Evolutionary conservation across 192 early-diverging fungal genomes (phyloP), one percentile per base, ranked within the genome.

Genomic region (Linnemannia zychae): DNA sequence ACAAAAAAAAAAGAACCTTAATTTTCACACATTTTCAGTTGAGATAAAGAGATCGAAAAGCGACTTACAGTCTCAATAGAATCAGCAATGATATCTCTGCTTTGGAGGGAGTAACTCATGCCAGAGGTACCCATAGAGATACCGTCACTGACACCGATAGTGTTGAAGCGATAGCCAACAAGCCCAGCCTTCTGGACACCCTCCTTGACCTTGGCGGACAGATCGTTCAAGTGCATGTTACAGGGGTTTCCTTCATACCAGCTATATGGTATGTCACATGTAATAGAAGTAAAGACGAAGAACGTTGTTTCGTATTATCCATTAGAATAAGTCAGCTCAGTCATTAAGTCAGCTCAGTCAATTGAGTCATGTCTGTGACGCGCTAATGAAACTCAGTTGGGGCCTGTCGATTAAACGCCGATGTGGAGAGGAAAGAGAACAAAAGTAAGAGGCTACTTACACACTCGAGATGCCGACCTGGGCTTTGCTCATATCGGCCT

Each of bases 211-310:
- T 94, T 90, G 24, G 66, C 91, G 12, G 98, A 91, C 20, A 99
- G 91, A 80, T 98, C 96, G 70, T 95, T 87, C 48, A 99, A 91
- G 76, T 99, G 99, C 99, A 99, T 99, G 89, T 99, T 99, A 91
- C 99, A 99, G 15, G 99, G 97, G 89, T 99, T 99, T 75, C 99
- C 99, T 86, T 99, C 99, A 84, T 97, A 99, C 97, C 98, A 97
- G 20, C 94, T 94, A 76, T 37, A 31, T 44, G 40, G 3, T 38
- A 50, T 63, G 24, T 63, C 57, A 31, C 57, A 63, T 31, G 57
- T 24, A n/a, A 57, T 18, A 67, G 38, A 11, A 49, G 37, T 74
- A 77, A 72, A 50, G 7, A 49, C n/a, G n/a, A 77, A 72, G 50
- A 57, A 76, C 20, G 48, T 47, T 9, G 2, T 17, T 34, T 49